Evolutionary conservation across 2,329 filamentous ascomycete species (phyloP).

Genomic region (Annulohypoxylon truncatum): DNA sequence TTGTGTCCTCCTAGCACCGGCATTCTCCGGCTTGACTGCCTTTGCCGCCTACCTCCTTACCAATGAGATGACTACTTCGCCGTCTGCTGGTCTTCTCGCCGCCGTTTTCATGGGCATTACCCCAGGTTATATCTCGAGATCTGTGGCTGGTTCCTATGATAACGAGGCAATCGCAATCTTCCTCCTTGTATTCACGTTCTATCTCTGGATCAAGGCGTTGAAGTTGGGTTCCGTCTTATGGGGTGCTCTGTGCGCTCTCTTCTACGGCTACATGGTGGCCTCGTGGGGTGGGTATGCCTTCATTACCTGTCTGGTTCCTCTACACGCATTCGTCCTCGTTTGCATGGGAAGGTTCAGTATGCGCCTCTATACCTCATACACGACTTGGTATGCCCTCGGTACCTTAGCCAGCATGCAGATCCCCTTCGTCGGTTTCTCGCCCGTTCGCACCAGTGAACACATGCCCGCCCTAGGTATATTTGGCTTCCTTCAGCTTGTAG

Average conservation of each 20-base stretch:
- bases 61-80: constrained; percentile 95
- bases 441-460: constrained; percentile 96
- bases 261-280: constrained; percentile 99
- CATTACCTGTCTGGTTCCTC: constrained; percentile 95
- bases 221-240: constrained; percentile 97
- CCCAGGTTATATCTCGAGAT: constrained; percentile 97
- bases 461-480: constrained; percentile 98
- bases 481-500: constrained; percentile 92
- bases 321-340: constrained; percentile 93
- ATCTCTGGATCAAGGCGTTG: constrained; percentile 97
- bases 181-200: constrained; percentile 97
- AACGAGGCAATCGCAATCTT: constrained; percentile 99
- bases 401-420: constrained; percentile 99
- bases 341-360: constrained; percentile 97
- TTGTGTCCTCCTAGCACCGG: constrained; percentile 94
- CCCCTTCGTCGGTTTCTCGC: constrained; percentile 97
- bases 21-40: constrained; percentile 92
- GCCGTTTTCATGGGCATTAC: constrained; percentile 97
- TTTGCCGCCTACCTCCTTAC: constrained; percentile 94
- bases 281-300: constrained; percentile 99
- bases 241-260: constrained; percentile 92
- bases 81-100: constrained; percentile 93
- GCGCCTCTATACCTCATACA: constrained; percentile 94
- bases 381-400: constrained; percentile 96
- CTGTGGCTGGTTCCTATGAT: constrained; percentile 97